phyloP scores from a whole-genome alignment of 2,329 filamentous ascomycete genomes.

The Nigrograna mackinnonii region DNA sequence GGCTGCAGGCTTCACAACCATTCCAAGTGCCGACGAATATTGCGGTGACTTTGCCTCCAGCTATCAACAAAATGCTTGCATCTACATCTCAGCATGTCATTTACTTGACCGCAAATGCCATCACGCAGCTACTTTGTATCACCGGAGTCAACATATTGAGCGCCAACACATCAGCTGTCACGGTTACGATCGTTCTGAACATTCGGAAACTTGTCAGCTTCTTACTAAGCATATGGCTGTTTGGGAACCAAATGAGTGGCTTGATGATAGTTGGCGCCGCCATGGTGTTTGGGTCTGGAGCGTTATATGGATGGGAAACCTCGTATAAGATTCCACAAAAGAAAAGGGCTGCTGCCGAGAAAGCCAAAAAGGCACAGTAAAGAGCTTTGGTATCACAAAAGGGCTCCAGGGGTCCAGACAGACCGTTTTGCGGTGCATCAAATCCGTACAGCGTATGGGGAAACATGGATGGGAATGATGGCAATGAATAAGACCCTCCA shows the following conservation, averaged over 20 bases:
- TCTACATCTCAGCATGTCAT: slow-evolving; percentile 68
- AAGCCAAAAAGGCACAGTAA: slow-evolving; percentile 30
- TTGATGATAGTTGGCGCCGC: slow-evolving; percentile 81
- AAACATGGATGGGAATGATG: too few relatives aligned
- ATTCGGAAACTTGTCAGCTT: slow-evolving; percentile 92
- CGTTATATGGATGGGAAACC: slow-evolving; percentile 81
- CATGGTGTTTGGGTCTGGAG: slow-evolving; percentile 90
- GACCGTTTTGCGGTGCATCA: too few relatives aligned
- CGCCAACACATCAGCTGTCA: slow-evolving; percentile 85
- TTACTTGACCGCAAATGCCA: slow-evolving; percentile 73
- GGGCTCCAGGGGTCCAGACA: too few relatives aligned
- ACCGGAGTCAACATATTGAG: slow-evolving; percentile 94
- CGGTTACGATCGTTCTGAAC: slow-evolving; percentile 95
- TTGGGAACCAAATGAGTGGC: slow-evolving; percentile 78
- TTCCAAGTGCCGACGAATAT: slow-evolving; percentile 47
- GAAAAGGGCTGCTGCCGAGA: slow-evolving; percentile 30
- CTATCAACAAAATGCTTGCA: slow-evolving; percentile 30
- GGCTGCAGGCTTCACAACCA: slow-evolving; percentile 66
- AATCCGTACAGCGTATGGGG: too few relatives aligned
- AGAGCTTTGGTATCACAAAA: too few relatives aligned
- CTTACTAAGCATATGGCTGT: slow-evolving; percentile 88
- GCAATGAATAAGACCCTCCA: too few relatives aligned
- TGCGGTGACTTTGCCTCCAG: slow-evolving; percentile 29
- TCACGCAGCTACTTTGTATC: slow-evolving; percentile 94
- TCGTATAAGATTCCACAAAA: slow-evolving; percentile 49